Conservation (phyloP, 495 filamentous ascomycete genomes). For the Penicillium robsamsonii region DNA sequence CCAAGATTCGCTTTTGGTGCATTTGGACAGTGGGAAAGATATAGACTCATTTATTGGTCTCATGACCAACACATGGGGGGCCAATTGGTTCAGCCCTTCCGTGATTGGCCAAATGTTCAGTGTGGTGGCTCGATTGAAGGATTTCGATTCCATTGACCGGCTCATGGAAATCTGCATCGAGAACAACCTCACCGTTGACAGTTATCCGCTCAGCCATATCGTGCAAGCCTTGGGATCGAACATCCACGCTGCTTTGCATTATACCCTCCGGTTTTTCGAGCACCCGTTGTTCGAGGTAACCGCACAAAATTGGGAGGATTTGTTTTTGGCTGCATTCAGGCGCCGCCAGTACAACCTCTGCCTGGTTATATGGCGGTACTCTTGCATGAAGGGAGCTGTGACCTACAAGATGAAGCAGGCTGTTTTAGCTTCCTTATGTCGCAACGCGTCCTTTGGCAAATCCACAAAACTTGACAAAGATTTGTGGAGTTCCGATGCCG, state of each 20-base stretch:
- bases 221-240: slow-evolving; percentile 23
- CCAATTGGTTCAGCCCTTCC: slow-evolving; percentile 35
- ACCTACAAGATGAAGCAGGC: slow-evolving; percentile 35
- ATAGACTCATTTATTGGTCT: slow-evolving; percentile 36
- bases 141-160: slow-evolving; percentile 26
- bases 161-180: slow-evolving; percentile 32
- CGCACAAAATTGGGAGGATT: slow-evolving; percentile 21
- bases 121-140: slow-evolving; percentile 20
- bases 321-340: slow-evolving; percentile 45
- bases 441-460: slow-evolving; percentile 19
- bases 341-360: slow-evolving; percentile 40
- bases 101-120: slow-evolving; percentile 39
- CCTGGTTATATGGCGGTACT: slow-evolving; percentile 49
- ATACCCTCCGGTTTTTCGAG: slow-evolving; percentile 21
- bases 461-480: slow-evolving; percentile 12
- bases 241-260: slow-evolving; percentile 24
- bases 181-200: slow-evolving; percentile 22
- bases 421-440: slow-evolving; percentile 28
- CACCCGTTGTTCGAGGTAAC: slow-evolving; percentile 13
- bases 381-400: slow-evolving; percentile 41
- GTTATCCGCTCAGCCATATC: slow-evolving; percentile 21
- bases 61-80: slow-evolving; percentile 29
- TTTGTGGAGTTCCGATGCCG: slow-evolving; percentile 29
- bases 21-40: slow-evolving; percentile 34
- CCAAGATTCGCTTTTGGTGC: slow-evolving; percentile 31